A percentile compares a stretch with the other conserved stretches of the same genome.
phyloP scores from a whole-genome alignment of 345 rosid species.

The Gossypium raimondii region DNA sequence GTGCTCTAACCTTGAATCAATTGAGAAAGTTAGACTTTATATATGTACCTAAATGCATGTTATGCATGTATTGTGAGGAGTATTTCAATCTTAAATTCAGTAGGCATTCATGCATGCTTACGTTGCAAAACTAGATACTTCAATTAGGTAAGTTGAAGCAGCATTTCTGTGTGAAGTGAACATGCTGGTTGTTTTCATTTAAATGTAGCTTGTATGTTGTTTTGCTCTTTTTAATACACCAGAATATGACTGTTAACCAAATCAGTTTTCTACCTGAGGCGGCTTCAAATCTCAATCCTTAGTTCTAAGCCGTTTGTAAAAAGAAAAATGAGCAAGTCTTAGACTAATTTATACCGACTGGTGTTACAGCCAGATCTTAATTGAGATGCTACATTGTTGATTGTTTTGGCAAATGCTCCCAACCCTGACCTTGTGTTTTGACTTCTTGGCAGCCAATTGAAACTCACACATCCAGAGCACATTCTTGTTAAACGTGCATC shows the following conservation, averaged over 20 bases:
- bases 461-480: slow-evolving; percentile 73
- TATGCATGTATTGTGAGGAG: neutral
- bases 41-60: neutral
- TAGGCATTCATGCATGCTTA: neutral
- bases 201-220: neutral
- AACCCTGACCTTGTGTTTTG: neutral
- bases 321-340: neutral
- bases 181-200: neutral
- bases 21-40: neutral
- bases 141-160: neutral
- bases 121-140: neutral
- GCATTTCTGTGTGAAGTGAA: neutral
- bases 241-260: neutral
- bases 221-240: neutral
- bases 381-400: neutral
- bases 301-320: neutral
- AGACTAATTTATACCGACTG: neutral
- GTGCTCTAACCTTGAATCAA: neutral
- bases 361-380: neutral
- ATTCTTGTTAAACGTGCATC: slow-evolving; percentile 67
- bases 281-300: neutral
- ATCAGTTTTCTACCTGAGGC: neutral
- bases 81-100: neutral
- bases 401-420: neutral
- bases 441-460: slow-evolving; percentile 77